Percentiles rank a stretch among this genome's conserved stretches.
These are phyloP conservation scores for Selaginella tamariscina DNA, from an alignment of 75 land plant genomes.

Conservation along the genomic window DNA sequence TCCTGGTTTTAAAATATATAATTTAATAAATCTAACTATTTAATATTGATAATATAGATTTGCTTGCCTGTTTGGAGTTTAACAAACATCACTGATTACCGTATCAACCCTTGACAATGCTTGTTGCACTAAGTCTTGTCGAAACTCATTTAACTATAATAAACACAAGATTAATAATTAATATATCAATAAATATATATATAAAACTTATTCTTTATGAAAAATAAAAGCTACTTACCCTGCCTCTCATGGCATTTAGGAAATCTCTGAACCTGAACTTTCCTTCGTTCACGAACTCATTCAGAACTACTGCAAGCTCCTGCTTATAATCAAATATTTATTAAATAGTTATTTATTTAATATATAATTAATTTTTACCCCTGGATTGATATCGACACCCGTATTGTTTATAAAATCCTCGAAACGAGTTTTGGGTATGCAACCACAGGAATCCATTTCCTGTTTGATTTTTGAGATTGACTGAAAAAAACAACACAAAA, in stretches of 20 bases:
- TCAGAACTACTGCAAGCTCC: constrained; percentile 22
- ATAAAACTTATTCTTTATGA: too few species aligned
- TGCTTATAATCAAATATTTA: background rate
- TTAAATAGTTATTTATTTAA: too few species aligned
- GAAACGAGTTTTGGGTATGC: constrained; percentile 14
- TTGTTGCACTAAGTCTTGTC: constrained; percentile 6
- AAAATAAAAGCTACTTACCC: too few species aligned
- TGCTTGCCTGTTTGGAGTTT: background rate
- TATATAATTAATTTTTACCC: constrained; percentile 1
- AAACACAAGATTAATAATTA: constrained; percentile 8
- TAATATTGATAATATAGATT: background rate
- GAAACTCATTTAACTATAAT: constrained; percentile 12
- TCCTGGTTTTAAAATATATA: constrained; percentile 5
- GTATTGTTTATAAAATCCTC: constrained; percentile 14
- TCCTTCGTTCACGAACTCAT: constrained; percentile 15
- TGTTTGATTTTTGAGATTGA: constrained; percentile 6
- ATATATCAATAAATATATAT: background rate
- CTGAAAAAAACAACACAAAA: background rate
- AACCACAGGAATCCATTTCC: constrained; percentile 8
- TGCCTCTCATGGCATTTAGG: constrained; percentile 15
- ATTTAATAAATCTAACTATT: background rate
- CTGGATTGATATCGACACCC: constrained; percentile 18
- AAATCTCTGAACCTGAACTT: constrained; percentile 16
- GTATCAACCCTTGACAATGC: constrained; percentile 14
- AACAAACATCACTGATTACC: constrained; percentile 8